Conservation (phyloP, 106 monocot species). For the Amphibolis antarctica region DNA sequence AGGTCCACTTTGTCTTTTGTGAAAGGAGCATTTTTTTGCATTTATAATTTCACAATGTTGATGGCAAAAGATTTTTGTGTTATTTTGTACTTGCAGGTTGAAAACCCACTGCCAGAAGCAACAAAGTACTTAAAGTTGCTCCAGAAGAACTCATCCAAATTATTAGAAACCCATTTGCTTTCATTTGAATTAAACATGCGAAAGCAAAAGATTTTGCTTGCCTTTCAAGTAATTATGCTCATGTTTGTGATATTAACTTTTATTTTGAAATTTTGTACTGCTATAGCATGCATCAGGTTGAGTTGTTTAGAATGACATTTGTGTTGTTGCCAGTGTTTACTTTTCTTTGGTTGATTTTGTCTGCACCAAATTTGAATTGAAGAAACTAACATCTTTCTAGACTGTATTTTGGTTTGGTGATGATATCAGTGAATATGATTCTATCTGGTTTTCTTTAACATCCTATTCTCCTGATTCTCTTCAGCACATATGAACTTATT, state of each 20-base stretch:
- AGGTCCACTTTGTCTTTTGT: constrained; percentile 34
- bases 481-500: too few relatives aligned
- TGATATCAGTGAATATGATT: too few relatives aligned
- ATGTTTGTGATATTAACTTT: neutral
- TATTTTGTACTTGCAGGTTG: constrained; percentile 38
- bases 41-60: neutral
- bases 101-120: constrained; percentile 74
- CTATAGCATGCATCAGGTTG: neutral
- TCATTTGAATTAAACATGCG: constrained; percentile 93
- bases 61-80: constrained; percentile 1
- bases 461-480: too few relatives aligned
- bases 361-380: too few relatives aligned
- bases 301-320: too few relatives aligned
- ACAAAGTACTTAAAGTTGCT: constrained; percentile 91
- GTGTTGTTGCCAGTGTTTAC: too few relatives aligned
- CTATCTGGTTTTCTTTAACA: too few relatives aligned
- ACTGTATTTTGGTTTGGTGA: too few relatives aligned
- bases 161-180: constrained; percentile 78
- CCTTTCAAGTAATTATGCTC: constrained; percentile 56
- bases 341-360: too few relatives aligned
- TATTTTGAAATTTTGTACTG: neutral
- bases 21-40: neutral
- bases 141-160: constrained; percentile 71
- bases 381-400: too few relatives aligned
- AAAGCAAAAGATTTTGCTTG: constrained; percentile 79